phyloP scores from a whole-genome alignment of 192 early-diverging fungal genomes.

The Gonapodya prolifera region DNA sequence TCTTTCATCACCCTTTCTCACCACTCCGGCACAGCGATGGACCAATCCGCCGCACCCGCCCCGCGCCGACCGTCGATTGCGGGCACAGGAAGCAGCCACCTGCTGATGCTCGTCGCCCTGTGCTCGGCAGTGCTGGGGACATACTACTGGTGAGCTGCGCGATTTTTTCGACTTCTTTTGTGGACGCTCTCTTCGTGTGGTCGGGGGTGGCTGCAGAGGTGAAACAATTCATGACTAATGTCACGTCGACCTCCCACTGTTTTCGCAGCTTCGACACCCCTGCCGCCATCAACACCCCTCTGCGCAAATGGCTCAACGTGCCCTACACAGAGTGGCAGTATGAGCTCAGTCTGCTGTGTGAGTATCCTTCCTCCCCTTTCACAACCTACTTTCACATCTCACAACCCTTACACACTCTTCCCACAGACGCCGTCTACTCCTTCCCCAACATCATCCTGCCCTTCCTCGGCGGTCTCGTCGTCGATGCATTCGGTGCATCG shows the following conservation, averaged over 20 bases:
- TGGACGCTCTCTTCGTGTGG: background rate
- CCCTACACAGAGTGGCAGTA: background rate
- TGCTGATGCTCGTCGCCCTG: background rate
- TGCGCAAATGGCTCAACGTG: background rate
- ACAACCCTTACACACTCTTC: background rate
- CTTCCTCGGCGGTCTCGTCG: slow-evolving; percentile 34
- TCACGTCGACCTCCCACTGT: too few species aligned
- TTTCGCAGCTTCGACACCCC: background rate
- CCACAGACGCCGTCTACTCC: slow-evolving; percentile 41
- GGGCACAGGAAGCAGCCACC: background rate
- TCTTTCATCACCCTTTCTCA: too few species aligned
- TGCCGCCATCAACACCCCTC: background rate
- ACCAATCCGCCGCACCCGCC: background rate
- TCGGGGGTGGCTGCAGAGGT: too few species aligned
- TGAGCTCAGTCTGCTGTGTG: background rate
- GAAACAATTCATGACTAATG: too few species aligned
- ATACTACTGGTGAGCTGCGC: background rate
- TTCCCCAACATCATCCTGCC: slow-evolving; percentile 49
- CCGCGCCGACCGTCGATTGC: background rate
- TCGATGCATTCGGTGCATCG: slow-evolving; percentile 27
- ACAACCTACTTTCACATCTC: background rate
- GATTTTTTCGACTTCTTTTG: background rate
- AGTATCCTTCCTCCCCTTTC: background rate
- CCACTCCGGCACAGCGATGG: too few species aligned
- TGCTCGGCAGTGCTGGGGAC: background rate